phyloP scores from a whole-genome alignment of 2,329 filamentous ascomycete genomes.

The Alternaria tenuissima region DNA sequence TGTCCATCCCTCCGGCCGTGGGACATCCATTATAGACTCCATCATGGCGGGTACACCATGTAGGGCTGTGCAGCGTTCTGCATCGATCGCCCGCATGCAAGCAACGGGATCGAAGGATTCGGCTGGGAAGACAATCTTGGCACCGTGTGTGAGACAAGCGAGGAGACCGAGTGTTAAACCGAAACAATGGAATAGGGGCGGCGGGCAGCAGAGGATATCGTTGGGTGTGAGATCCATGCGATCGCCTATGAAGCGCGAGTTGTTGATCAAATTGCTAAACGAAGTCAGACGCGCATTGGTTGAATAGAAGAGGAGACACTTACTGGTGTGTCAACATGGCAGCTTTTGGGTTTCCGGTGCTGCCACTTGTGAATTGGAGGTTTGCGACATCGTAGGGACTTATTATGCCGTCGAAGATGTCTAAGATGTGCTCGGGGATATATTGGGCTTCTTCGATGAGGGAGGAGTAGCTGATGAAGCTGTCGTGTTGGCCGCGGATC shows the following conservation, averaged over 20 bases:
- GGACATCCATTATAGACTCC: slow-evolving; percentile 66
- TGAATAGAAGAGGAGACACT: background rate
- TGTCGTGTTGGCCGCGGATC: slow-evolving; percentile 47
- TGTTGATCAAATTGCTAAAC: slow-evolving; percentile 50
- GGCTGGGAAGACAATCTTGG: slow-evolving; percentile 77
- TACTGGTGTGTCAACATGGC: slow-evolving; percentile 52
- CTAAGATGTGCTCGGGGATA: slow-evolving; percentile 45
- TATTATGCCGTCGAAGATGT: slow-evolving; percentile 47
- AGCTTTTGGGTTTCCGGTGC: slow-evolving; percentile 50
- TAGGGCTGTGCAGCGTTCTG: slow-evolving; percentile 68
- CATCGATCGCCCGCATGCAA: slow-evolving; percentile 69
- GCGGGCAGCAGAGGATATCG: slow-evolving; percentile 80
- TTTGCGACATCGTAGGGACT: slow-evolving; percentile 48
- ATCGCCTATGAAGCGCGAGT: slow-evolving; percentile 64
- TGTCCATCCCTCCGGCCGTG: slow-evolving; percentile 57
- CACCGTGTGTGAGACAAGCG: slow-evolving; percentile 75
- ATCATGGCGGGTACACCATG: slow-evolving; percentile 89
- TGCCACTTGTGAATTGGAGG: slow-evolving; percentile 51
- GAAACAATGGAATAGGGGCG: slow-evolving; percentile 87
- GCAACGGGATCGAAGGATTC: slow-evolving; percentile 74
- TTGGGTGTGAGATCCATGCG: slow-evolving; percentile 71
- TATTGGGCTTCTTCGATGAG: slow-evolving; percentile 55
- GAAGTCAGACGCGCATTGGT: background rate
- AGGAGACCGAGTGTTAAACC: slow-evolving; percentile 80
- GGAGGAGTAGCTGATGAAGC: slow-evolving; percentile 68